Evolutionary conservation across 129 eudicot species (phyloP), one percentile per base, ranked within the genome.

Genomic region (Daucus carota): DNA sequence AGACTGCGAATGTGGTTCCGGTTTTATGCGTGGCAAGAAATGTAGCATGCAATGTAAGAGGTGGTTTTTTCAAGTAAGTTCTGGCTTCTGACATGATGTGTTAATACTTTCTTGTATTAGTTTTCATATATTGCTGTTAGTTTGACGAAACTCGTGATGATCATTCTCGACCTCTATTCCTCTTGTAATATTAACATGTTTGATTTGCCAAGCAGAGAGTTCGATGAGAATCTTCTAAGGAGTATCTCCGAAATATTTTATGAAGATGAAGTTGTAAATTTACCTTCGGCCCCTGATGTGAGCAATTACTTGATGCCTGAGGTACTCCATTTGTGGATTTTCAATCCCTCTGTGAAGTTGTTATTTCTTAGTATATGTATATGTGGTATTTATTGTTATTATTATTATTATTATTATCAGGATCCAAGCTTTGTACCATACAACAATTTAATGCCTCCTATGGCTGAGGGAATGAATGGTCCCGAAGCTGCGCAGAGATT

Each of bases 11-110:
- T 70, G 92, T 92, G 72, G 95, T 91, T 82, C 97, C 99, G 34
- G 96, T 95, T 79, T 86, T 95, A 43, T 92, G 97, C 78, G 99
- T 95, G 79, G 97, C 96, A 17, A 91, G 99, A 76, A 95, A 91
- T 84, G 99, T 95, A 70, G 99, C 99, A 38, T 95, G 99, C 78
- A 91, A 95, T 77, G 99, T 95, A 75, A 86, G 99, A 81, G 97
- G 94, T 60, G 92, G 99, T 40, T 95, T 95, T 75, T 95, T 91
- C 85, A 95, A 85, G 97, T 89, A 83, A 87, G 97, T 52, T 43
- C 26, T 62, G 78, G 47, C 52, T 52, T 43, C 26, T 62, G 78
- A 57, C 52, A 63, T 74, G 24, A 9, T 81, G 63, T 70, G 31
- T 50, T 74, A 17, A 4, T 20, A 16, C 24, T 20, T 17, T 40